These are phyloP conservation scores for Omphalotus guepiniiformis DNA, from an alignment of 768 basidiomycete genomes.

Conservation along the genomic window DNA sequence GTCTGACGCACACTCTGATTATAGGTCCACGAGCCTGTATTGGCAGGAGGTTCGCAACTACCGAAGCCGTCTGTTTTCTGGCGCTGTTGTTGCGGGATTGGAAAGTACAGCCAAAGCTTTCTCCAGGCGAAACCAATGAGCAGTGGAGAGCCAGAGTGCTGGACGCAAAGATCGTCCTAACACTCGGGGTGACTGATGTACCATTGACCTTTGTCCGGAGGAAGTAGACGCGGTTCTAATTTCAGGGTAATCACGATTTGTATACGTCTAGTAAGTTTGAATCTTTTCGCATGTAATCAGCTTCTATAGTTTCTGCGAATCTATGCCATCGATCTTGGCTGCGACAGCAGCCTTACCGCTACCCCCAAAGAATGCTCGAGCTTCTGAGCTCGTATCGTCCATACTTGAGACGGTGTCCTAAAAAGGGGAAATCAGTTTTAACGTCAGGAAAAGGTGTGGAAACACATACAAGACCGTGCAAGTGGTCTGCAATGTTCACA, in stretches of 20 bases:
- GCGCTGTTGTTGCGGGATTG: constrained; percentile 49
- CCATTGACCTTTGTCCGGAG: constrained; percentile 10
- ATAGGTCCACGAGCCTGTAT: constrained; percentile 50
- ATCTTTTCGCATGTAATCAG: background rate
- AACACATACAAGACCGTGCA: constrained; percentile 23
- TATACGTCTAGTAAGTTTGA: too few relatives aligned
- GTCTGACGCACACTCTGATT: background rate
- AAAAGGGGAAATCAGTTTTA: background rate
- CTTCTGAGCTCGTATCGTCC: constrained; percentile 24
- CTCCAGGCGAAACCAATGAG: constrained; percentile 32
- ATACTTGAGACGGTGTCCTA: constrained; percentile 10
- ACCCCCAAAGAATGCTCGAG: constrained; percentile 34
- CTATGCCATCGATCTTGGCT: background rate
- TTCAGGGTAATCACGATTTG: background rate
- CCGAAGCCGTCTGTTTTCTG: constrained; percentile 50
- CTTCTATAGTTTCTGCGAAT: constrained; percentile 5
- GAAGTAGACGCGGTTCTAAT: background rate
- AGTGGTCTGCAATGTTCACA: constrained; percentile 33
- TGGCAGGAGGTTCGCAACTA: constrained; percentile 51
- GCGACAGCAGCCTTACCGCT: background rate
- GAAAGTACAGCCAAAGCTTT: constrained; percentile 43
- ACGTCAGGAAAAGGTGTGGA: background rate
- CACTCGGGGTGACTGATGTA: constrained; percentile 19
- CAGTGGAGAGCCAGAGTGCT: constrained; percentile 34
- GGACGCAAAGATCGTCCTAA: constrained; percentile 31